A percentile compares a stretch with the other conserved stretches of the same genome.
These are phyloP conservation scores for Penicillium subrubescens DNA, from an alignment of 495 filamentous ascomycete species.

Conservation along the genomic window DNA sequence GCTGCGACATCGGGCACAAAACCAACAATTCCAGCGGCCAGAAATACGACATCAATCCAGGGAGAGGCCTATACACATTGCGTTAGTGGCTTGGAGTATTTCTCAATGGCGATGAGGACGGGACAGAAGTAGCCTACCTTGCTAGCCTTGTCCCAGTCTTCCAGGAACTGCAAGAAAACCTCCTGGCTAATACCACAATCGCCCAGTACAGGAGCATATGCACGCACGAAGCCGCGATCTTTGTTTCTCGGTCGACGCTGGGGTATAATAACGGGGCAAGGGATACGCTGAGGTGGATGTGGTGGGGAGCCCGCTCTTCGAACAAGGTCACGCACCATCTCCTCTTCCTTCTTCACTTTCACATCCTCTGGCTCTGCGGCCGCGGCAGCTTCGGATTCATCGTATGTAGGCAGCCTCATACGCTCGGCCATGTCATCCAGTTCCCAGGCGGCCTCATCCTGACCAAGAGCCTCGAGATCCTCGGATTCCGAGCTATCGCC, in stretches of 20 bases:
- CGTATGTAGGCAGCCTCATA: background rate
- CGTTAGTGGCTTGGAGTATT: too few species aligned
- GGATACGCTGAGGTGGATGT: conserved; percentile 9
- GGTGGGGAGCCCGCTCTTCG: conserved; percentile 15
- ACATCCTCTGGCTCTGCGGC: background rate
- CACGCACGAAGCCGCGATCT: conserved; percentile 21
- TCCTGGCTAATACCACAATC: conserved; percentile 21
- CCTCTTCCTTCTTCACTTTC: conserved; percentile 10
- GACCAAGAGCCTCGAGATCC: background rate
- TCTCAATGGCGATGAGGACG: background rate
- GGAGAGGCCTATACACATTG: conserved; percentile 7
- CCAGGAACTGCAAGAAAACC: conserved; percentile 18
- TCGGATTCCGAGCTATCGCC: conserved; percentile 5
- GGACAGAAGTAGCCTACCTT: conserved; percentile 5
- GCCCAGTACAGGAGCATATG: conserved; percentile 12
- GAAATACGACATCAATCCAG: conserved; percentile 17
- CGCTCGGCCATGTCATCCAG: conserved; percentile 23
- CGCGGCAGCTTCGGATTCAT: background rate
- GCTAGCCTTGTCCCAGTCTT: conserved; percentile 15
- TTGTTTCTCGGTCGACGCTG: conserved; percentile 28
- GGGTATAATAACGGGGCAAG: conserved; percentile 29
- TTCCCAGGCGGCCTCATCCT: conserved; percentile 22
- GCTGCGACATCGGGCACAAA: conserved; percentile 9
- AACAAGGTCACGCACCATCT: conserved; percentile 17
- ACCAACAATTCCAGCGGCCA: conserved; percentile 10